Base-by-base conservation (phyloP, 768 basidiomycete species). In the Strobilomyces echinocephalus region DNA sequence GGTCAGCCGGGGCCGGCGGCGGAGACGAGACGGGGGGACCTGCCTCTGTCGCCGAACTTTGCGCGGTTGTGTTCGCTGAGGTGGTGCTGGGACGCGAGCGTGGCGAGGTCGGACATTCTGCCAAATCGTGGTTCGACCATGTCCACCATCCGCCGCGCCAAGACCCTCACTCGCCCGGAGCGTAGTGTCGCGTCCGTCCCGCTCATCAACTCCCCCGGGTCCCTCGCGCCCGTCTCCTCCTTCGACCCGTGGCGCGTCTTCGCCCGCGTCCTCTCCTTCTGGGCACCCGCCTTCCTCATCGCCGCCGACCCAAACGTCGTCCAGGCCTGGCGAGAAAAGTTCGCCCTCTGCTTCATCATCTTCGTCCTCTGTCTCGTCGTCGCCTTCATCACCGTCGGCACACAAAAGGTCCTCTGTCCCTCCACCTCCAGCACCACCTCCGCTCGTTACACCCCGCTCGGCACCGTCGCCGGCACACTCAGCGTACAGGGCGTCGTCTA, bases 271-370 rank as follows among this genome's bases (percentile, higher is more conserved):
- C 77, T 88, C 68, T 93, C 95, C 7, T 94, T 88, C 67, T 97
- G 93, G 93, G 95, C 91, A 2, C 94, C 95, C 24, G 77, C 81
- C 43, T 79, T 87, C 63, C 70, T 92, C 21, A 80, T 97, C 52
- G 71, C 79, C 21, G 81, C 84, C 66, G 92, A 95, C 70, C 79
- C 80, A 62, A 76, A 81, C 35, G 78, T 81, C 49, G 76, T 84
- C 56, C 91, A 97, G 69, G 97, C 97, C 1, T 99, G 97, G 97
- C 83, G 95, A 65, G 97, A 99, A 72, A 99, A 98, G 77, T 85
- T 95, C 53, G 83, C 93, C 7, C 76, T 99, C 4, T 97, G 95
- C 72, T 84, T 89, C 69, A 85, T 97, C 64, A 90, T 93, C 47
- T 59, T 81, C 52, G 36, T 93, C 41, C 71, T 97, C 18, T 97